A percentile compares a stretch with the other conserved stretches of the same genome.
Conservation (phyloP, 805 yeast genomes). For the Vanderwaltozyma yarrowii region DNA sequence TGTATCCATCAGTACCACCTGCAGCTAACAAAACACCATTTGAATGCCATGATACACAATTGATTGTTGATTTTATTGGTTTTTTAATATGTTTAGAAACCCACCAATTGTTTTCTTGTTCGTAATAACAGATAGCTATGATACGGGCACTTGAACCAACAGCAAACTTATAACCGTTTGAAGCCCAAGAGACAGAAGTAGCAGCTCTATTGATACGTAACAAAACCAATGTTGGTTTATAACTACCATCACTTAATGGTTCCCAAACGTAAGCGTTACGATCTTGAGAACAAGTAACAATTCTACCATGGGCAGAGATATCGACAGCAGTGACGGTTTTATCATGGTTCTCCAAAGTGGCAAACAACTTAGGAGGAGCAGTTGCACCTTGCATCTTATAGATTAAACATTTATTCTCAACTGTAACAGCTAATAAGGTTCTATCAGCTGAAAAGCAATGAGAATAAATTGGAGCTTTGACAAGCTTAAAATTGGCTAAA, state of each 20-base stretch:
- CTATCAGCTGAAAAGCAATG: slow-evolving; percentile 75
- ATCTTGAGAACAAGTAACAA: slow-evolving; percentile 96
- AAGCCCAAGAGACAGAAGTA: slow-evolving; percentile 90
- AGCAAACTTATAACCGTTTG: slow-evolving; percentile 89
- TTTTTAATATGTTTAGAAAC: slow-evolving; percentile 93
- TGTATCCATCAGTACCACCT: slow-evolving; percentile 91
- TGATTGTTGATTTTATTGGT: slow-evolving; percentile 82
- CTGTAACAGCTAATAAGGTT: slow-evolving; percentile 66
- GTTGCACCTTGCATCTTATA: slow-evolving; percentile 45
- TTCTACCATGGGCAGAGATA: slow-evolving; percentile 76
- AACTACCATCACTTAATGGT: slow-evolving; percentile 46
- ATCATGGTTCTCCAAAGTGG: slow-evolving; percentile 75
- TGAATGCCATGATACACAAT: slow-evolving; percentile 85
- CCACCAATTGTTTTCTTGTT: slow-evolving; percentile 98
- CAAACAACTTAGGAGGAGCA: slow-evolving; percentile 47
- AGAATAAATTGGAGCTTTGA: slow-evolving; percentile 80
- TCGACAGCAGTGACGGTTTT: slow-evolving; percentile 93
- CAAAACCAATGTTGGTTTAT: slow-evolving; percentile 85
- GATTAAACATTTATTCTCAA: slow-evolving; percentile 64
- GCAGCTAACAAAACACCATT: slow-evolving; percentile 79
- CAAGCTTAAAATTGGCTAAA: slow-evolving; percentile 45
- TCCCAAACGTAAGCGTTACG: slow-evolving; percentile 97
- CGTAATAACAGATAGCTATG: slow-evolving; percentile 93
- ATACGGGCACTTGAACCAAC: slow-evolving; percentile 94
- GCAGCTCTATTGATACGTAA: slow-evolving; percentile 93